phyloP scores from a whole-genome alignment of 2,329 filamentous ascomycete species.

The Erysiphe pulchra region DNA sequence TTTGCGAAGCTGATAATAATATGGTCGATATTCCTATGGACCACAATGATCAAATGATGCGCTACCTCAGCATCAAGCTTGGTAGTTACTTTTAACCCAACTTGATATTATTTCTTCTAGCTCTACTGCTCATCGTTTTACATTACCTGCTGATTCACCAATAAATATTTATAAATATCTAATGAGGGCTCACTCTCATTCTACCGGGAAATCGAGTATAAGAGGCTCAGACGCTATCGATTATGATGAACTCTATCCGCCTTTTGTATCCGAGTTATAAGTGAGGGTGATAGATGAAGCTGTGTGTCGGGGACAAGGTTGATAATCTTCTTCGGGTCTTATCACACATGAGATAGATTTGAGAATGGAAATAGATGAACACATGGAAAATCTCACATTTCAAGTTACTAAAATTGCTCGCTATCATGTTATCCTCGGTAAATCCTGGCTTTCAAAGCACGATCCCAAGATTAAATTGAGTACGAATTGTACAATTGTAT shows the following conservation, averaged over 20 bases:
- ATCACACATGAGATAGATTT: neutral
- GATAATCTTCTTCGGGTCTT: neutral
- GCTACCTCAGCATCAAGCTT: neutral
- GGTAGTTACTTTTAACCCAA: neutral
- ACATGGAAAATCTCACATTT: neutral
- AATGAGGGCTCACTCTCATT: neutral
- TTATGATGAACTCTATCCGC: neutral
- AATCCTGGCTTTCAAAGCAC: neutral
- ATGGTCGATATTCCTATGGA: too few species aligned
- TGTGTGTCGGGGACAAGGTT: neutral
- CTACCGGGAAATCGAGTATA: neutral
- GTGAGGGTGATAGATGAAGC: neutral
- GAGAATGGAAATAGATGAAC: neutral
- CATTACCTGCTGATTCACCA: too few species aligned
- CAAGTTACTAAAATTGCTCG: slow-evolving; percentile 1
- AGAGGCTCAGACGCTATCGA: neutral
- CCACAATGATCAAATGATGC: neutral
- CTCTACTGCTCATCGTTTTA: neutral
- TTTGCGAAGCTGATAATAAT: too few species aligned
- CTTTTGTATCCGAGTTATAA: neutral
- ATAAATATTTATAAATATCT: neutral
- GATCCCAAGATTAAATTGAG: neutral
- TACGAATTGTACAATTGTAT: neutral
- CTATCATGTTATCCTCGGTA: neutral
- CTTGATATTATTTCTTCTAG: neutral